Base-by-base conservation (phyloP, 176 grass and related monocot species). In the Carex scoparia region DNA sequence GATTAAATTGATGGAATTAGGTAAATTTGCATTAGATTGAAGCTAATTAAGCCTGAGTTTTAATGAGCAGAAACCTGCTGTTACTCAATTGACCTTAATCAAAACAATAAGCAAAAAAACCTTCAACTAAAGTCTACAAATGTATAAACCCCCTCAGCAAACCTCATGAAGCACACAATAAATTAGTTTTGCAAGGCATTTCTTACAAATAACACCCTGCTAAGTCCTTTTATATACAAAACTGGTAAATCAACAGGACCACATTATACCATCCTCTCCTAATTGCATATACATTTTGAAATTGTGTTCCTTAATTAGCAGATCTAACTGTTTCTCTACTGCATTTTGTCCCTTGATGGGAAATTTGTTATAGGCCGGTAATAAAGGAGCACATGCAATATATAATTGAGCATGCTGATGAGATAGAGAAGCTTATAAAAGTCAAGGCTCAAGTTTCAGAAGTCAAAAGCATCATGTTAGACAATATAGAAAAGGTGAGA, bases 331-430 rank as follows among this genome's bases (percentile, higher is more conserved):
- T 58, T 56, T 35, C 13, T 78, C 27, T 5, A 78, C 10, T 19
- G 18, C 33, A 9, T 78, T 76, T 55, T 33, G 31, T 23, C 13
- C 56, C 81, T 73, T 80, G 19, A 62, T 84, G 61, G 71, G 11
- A 79, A 31, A n/a, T 65, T 91, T 78, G 66, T 64, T n/a, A 53
- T 16, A 97, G 95, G 51, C 89, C 92, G 71, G 84, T 91, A 65
- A 93, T 97, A 89, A 97, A 97, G 89, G 82, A 93, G 88, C 95
- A 97, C 79, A 94, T 94, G 89, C 92, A 90, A 61, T 94, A 94
- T 89, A 86, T 97, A 88, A 79, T 90, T 84, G 95, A 97, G 87
- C 92, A 97, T 87, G 90, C 89, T 82, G 92, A 93, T 81, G 95
- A 97, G 84, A 86, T 97, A 86, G 91, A 97, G 60, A 94, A 94